Base-by-base conservation (phyloP, 495 filamentous ascomycete species). In the Penicillium cosmopolitanum region DNA sequence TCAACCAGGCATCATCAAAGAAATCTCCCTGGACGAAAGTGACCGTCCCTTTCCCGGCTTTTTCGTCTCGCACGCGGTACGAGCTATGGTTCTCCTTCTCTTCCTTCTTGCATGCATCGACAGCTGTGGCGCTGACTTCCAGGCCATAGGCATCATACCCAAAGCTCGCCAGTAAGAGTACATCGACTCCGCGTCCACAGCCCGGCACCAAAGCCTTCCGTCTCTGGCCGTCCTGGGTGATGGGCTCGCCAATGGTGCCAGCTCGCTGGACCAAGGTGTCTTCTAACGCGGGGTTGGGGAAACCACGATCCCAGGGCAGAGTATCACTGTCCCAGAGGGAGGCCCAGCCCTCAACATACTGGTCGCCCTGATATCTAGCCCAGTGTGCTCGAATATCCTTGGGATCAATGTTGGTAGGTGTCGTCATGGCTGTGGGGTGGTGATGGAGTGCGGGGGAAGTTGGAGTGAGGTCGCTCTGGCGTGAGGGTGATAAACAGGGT, bases 131-230 rank as follows among this genome's bases (percentile, higher is more conserved):
- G 25, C 87, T 88, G 48, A 82, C 80, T 59, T 94, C 91, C 7
- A 96, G 74, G 0, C 91, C 91, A 60, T 84, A 87, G 0, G 85
- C 84, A 69, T 93, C 86, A 69, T 87, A 93, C 0, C 89, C 90
- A 60, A 85, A 82, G 44, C 84, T 80, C 31, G 83, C 80, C n/a
- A 93, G 78, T 44, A 93, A 74, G 33, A 91, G 74, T 9, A 89
- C 86, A 72, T 93, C 89, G 65, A 91, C 84, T 2, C 90, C 91
- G 36, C 85, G 78, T 1, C 91, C 92, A 68, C 91, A 95, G 8
- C 92, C 91, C 0, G 87, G 85, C 8, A 91, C 83, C 10, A 90
- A 67, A 5, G 84, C 87, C 47, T 70, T 83, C 33, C 79, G 80
- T 12, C 67, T 63, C 12, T 61, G 54, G 16, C 60, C 61, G 28